A percentile compares a stretch with the other conserved stretches of the same genome.
Conservation (phyloP, 108 stramenopile species). For the Conticribra guillardii region DNA sequence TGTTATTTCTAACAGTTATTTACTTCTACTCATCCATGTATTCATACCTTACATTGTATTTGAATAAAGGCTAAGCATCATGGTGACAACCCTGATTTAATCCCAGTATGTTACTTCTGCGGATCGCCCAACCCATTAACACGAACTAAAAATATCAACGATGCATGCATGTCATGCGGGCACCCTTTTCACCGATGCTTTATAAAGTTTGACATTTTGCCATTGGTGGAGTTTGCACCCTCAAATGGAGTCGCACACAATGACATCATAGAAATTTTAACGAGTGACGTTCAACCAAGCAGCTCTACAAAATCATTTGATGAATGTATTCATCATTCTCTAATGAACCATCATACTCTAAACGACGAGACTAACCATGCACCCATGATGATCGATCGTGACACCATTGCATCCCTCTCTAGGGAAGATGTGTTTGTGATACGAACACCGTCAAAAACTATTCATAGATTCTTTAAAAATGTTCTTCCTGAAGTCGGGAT, state of each 20-base stretch:
- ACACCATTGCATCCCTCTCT: not conserved
- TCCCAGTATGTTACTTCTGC: constrained; percentile 77
- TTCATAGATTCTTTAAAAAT: constrained; percentile 72
- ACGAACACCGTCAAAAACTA: not conserved
- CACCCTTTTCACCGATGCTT: constrained; percentile 76
- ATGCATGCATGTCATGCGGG: constrained; percentile 70
- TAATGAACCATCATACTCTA: constrained; percentile 42
- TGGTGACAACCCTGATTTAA: constrained; percentile 61
- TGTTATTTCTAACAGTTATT: too few relatives aligned
- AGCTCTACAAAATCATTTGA: constrained; percentile 56
- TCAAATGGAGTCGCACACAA: constrained; percentile 41
- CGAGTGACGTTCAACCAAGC: too few relatives aligned
- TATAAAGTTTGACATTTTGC: constrained; percentile 73
- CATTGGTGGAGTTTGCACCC: constrained; percentile 78
- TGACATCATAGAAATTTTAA: constrained; percentile 57
- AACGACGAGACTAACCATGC: not conserved
- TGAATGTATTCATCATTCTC: constrained; percentile 41
- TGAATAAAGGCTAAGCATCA: constrained; percentile 50
- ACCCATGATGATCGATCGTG: not conserved
- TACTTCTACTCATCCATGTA: too few relatives aligned
- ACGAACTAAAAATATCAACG: constrained; percentile 36
- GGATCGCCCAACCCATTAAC: constrained; percentile 67
- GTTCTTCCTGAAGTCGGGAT: constrained; percentile 67
- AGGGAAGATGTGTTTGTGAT: constrained; percentile 6
- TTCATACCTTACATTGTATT: too few relatives aligned